Evolutionary conservation across 371 early-diverging fungal species (phyloP).

Genomic region (Blakeslea trispora): DNA sequence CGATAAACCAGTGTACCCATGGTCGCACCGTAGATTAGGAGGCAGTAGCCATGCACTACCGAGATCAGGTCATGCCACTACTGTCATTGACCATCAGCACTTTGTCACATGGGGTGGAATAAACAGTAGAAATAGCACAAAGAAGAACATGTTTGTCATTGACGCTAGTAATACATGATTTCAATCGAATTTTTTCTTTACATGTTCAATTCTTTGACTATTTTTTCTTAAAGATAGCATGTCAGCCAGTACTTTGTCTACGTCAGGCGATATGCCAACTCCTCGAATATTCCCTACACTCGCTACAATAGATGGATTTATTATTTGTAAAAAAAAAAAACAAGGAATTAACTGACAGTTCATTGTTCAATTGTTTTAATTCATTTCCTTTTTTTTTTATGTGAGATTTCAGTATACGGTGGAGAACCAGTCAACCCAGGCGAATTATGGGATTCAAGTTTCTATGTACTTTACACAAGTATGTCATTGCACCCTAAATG

Average conservation of each 20-base stretch:
- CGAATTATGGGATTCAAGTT: slow-evolving; percentile 30
- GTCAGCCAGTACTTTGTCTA: slow-evolving; percentile 18
- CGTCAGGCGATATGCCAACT: slow-evolving; percentile 33
- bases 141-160: slow-evolving; percentile 51
- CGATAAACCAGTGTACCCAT: slow-evolving; percentile 32
- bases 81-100: slow-evolving; percentile 42
- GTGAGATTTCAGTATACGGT: slow-evolving; percentile 25
- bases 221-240: slow-evolving; percentile 17
- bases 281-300: slow-evolving; percentile 23
- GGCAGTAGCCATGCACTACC: slow-evolving; percentile 33
- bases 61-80: slow-evolving; percentile 55
- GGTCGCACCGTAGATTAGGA: slow-evolving; percentile 31
- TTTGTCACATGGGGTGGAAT: slow-evolving; percentile 55
- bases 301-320: slow-evolving; percentile 17
- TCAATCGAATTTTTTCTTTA: neutral
- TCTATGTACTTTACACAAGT: slow-evolving; percentile 34
- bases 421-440: slow-evolving; percentile 24
- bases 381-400: neutral
- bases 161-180: slow-evolving; percentile 46
- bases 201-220: neutral
- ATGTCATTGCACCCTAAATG: neutral
- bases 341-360: no score
- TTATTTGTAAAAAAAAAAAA: slow-evolving; percentile 37
- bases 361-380: no score
- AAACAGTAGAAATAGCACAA: slow-evolving; percentile 27